Evolutionary conservation across 306 rosid species (phyloP), one percentile per base, ranked within the genome.

Genomic region (Hylodesmum podocarpum): DNA sequence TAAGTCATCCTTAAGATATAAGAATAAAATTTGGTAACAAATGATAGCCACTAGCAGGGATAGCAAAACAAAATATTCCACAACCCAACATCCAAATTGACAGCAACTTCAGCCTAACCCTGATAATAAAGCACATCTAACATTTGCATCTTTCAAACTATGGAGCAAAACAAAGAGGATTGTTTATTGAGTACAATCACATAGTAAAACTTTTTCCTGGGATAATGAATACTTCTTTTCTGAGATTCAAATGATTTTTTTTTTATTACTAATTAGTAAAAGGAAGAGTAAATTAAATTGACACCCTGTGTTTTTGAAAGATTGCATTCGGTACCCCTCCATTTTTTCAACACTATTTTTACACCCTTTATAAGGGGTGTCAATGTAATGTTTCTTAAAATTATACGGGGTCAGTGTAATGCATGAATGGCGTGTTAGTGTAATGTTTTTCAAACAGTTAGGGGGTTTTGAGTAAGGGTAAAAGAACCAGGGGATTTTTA

Each of bases 61-160:
- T 46, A 13, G 54, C 53, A 43, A 21, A 16, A 49, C n/a, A 24
- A 61, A 39, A 69, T 27, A 47, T 16, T 15, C 64, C 28, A 58
- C 39, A 68, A 73, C 12, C 64, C 46, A n/a, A 73, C 54, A 78
- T 19, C 78, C 15, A 44, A 73, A 58, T 73, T 19, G 57, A 55
- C 39, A 73, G 77, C 9, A 40, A 34, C 78, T 14, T 40, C 54
- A 83, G 70, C 73, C 65, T 29, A 72, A 72, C 29, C 68, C 55
- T 12, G 39, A 71, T 27, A 37, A 55, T 31, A 66, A 55, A 54
- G 22, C 31, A 13, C 81, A 13, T 5, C 57, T 41, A 8, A 78
- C 40, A 33, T 47, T 73, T 64, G 41, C 44, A 64, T n/a, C n/a
- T 64, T 54, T 46, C 51, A 13, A 16, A 43, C 24, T n/a, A 41